Evolutionary conservation across 1,139 yeast species (phyloP).

Genomic region (Debaryomyces fabryi): DNA sequence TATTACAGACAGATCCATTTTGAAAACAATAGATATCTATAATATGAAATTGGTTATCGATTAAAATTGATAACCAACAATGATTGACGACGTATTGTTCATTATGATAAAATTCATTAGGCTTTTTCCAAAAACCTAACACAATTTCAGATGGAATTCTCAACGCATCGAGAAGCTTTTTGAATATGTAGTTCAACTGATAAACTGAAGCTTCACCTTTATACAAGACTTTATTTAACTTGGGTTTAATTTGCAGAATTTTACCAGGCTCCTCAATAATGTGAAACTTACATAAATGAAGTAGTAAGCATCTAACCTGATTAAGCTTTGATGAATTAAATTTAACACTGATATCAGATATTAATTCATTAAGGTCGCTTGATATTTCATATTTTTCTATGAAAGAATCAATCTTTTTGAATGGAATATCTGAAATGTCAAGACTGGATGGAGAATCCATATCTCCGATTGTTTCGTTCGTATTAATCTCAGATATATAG

Average conservation of each 20-base stretch:
- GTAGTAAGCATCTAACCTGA: conserved; percentile 42
- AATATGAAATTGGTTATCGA: conserved; percentile 78
- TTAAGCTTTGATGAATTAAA: conserved; percentile 37
- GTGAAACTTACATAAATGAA: conserved; percentile 44
- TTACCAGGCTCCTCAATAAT: conserved; percentile 41
- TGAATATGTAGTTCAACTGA: conserved; percentile 77
- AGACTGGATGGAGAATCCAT: conserved; percentile 20
- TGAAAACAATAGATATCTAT: conserved; percentile 57
- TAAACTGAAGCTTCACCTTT: conserved; percentile 58
- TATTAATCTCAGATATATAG: conserved; percentile 53
- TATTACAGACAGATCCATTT: conserved; percentile 40
- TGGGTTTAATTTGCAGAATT: conserved; percentile 47
- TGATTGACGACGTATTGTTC: conserved; percentile 71
- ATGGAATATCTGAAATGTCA: conserved; percentile 22
- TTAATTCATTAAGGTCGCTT: conserved; percentile 45
- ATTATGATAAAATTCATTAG: conserved; percentile 57
- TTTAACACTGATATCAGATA: conserved; percentile 48
- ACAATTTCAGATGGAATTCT: conserved; percentile 76
- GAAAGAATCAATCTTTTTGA: conserved; percentile 36
- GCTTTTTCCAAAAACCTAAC: conserved; percentile 81
- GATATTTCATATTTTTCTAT: conserved; percentile 31
- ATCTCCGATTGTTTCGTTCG: conserved; percentile 41
- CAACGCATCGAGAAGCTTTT: conserved; percentile 69
- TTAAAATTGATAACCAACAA: conserved; percentile 80
- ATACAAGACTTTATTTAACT: conserved; percentile 37